Evolutionary conservation across 805 yeast genomes (phyloP).

Genomic region (Candida rishiriensis): DNA sequence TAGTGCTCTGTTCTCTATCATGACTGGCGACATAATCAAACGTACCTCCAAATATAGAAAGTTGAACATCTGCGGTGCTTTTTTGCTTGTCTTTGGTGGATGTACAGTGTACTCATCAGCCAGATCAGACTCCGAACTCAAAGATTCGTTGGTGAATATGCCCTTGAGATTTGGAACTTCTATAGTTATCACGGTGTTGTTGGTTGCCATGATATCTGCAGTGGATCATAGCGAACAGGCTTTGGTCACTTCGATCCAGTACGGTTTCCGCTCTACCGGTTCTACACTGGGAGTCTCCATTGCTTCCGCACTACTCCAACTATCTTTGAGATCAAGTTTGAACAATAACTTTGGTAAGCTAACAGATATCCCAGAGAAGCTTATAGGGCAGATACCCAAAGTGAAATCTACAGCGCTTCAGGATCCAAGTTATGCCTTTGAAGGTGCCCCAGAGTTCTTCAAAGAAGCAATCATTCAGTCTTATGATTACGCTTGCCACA

Average conservation of each 20-base stretch:
- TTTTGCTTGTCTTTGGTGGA: constrained; percentile 45
- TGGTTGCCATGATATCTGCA: constrained; percentile 72
- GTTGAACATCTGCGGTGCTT: constrained; percentile 39
- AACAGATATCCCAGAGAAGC: constrained; percentile 15
- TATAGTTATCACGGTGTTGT: constrained; percentile 61
- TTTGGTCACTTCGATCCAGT: constrained; percentile 82
- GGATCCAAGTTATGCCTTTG: constrained; percentile 22
- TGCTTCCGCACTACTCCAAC: constrained; percentile 44
- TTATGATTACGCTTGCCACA: constrained; percentile 48
- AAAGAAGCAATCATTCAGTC: constrained; percentile 41
- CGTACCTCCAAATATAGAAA: constrained; percentile 60
- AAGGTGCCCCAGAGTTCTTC: constrained; percentile 47
- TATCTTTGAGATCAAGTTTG: constrained; percentile 11
- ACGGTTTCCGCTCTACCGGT: constrained; percentile 58
- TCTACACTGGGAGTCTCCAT: constrained; percentile 51
- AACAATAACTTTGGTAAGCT: constrained; percentile 11
- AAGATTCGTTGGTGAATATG: constrained; percentile 42
- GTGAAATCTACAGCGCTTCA: constrained; percentile 16
- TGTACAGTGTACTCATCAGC: constrained; percentile 26
- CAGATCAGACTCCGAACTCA: constrained; percentile 17
- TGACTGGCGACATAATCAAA: constrained; percentile 64
- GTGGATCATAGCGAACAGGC: constrained; percentile 72
- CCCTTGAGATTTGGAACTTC: constrained; percentile 67
- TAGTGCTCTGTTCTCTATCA: constrained; percentile 61
- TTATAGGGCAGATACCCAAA: constrained; percentile 7